A percentile compares a stretch with the other conserved stretches of the same genome.
Evolutionary conservation across 2,329 filamentous ascomycete genomes (phyloP).

Genomic region (Diplodia mutila): DNA sequence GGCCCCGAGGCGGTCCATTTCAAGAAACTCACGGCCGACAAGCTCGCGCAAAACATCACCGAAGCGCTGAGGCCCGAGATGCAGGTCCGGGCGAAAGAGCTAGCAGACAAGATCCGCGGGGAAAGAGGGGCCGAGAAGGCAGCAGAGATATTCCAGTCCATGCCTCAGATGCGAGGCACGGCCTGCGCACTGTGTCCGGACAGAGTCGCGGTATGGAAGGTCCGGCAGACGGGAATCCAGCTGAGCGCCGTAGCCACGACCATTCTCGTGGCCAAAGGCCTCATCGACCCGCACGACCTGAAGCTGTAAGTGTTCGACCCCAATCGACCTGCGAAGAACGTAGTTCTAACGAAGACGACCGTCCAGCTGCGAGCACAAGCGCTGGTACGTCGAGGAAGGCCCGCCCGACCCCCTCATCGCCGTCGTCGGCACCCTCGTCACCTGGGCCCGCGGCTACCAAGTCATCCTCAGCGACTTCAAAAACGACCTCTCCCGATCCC

Average conservation of each 20-base stretch:
- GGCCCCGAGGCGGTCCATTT: slow-evolving; percentile 68
- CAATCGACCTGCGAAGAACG: background rate
- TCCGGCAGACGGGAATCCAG: background rate
- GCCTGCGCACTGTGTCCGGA: background rate
- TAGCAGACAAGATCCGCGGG: background rate
- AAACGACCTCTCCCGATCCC: background rate
- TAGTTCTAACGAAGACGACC: background rate
- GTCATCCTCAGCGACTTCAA: slow-evolving; percentile 3
- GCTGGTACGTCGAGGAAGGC: slow-evolving; percentile 13
- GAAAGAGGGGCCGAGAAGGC: background rate
- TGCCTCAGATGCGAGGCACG: background rate
- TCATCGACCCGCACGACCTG: background rate
- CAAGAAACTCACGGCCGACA: slow-evolving; percentile 66
- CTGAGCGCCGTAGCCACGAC: background rate
- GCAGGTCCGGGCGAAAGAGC: background rate
- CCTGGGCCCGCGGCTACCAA: slow-evolving; percentile 1
- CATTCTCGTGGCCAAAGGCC: background rate
- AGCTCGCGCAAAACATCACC: slow-evolving; percentile 68
- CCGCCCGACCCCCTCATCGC: slow-evolving; percentile 1
- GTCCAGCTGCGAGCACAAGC: background rate
- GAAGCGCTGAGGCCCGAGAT: background rate
- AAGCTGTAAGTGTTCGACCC: background rate
- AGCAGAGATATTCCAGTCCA: background rate
- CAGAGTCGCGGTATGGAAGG: background rate
- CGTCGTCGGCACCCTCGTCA: background rate